Evolutionary conservation across 129 eudicot genomes (phyloP), one percentile per base, ranked within the genome.

Genomic region (Artemisia argyi): DNA sequence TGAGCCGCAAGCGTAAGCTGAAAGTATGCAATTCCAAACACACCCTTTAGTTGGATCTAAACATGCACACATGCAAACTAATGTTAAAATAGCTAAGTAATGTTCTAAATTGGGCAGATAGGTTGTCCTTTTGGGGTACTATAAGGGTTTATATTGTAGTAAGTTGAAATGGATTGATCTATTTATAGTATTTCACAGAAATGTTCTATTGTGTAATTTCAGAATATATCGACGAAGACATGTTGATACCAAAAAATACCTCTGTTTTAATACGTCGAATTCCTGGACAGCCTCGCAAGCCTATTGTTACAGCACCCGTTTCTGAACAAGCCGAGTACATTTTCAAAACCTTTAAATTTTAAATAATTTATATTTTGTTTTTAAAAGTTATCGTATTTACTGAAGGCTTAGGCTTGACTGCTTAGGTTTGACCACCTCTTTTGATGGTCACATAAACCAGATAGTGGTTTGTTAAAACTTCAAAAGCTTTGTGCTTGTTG

Each of bases 241-340:
- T 74, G 88, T 77, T 87, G 96, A 90, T 94, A 66, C 96, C 97
- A 50, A 90, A 86, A 90, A 90, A 94, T 76, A 94, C 98, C 47
- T 85, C 97, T 82, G 98, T 94, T 80, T 86, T 94, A 81, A 88
- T 94, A 53, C 90, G 93, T 44, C 97, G 97, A 39, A 87, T 94
- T 50, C 98, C 98, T 63, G 98, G 98, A 82, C 76, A 88, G 79
- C 96, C 97, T 84, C 97, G 91, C 80, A 87, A 85, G 97, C 85
- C 92, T 69, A 84, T 94, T 78, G 91, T 90, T 80, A 78, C 98
- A 53, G 92, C 91, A 81, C 92, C 92, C 22, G 78, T 75, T 65
- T 66, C 76, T 70, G 82, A 78, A 69, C 91, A 83, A 56, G 82
- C 83, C 79, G 91, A 90, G 98, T 94, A 94, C 77, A 79, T 63